Evolutionary conservation across 108 stramenopile species (phyloP), one percentile per base, ranked within the genome.

Genomic region (Nitzschia sp.): DNA sequence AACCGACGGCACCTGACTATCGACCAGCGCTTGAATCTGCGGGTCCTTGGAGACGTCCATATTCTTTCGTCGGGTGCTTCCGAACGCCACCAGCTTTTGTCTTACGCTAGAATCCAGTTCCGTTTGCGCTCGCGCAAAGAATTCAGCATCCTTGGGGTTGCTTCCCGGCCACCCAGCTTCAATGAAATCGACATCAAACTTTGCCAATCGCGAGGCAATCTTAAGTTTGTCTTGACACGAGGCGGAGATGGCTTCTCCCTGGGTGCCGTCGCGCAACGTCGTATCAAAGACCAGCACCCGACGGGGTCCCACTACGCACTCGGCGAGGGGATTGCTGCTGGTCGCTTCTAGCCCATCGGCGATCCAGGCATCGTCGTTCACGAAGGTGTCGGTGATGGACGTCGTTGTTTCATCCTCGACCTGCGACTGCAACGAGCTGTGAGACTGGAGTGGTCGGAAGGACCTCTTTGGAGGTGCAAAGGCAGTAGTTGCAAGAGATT

Each of bases 141-240:
- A 95, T 68, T 93, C 89, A 32, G 88, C 89, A 71, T 97, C 96
- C 71, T 97, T 97, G 27, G 94, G 94, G 56, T 97, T 97, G 36
- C 82, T 83, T 44, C 95, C 95, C 0, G 96, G 96, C 94, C 94
- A 97, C 16, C 96, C 96, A 3, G 94, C 94, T 76, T 97, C 95
- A 57, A 97, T 91, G 75, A 77, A 95, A 63, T 96, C 94, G 22
- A 94, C 80, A 44, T 84, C 82, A 54, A 95, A 93, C 17, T 50
- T 32, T 0, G 85, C 77, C n/a, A 97, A 80, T 30, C 85, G 76
- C 25, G 53, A 45, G 31, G 88, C 66, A 65, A 97, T 96, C 73
- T 93, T 93, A 34, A 96, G 66, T 77, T 97, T 97, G 75, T 96
- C 96, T 44, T 89, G 85, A 50, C 92, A 94, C 0, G 91, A 89